These are phyloP conservation scores for Phlebopus sp. DNA, from an alignment of 1,284 basidiomycete species.

Conservation along the genomic window DNA sequence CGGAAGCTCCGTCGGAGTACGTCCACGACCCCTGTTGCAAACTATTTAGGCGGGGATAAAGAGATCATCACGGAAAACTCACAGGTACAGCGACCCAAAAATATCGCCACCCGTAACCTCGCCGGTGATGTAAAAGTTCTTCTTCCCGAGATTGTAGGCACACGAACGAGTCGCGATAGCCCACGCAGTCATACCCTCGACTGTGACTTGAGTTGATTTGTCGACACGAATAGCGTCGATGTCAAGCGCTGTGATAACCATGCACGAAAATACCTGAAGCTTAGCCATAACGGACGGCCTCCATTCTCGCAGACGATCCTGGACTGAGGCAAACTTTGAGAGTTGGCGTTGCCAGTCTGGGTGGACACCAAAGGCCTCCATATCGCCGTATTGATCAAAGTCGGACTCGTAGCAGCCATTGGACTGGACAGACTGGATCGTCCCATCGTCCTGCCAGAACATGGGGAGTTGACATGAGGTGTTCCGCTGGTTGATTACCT, in stretches of 20 bases:
- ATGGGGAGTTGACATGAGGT: slow-evolving; percentile 69
- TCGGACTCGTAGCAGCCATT: slow-evolving; percentile 78
- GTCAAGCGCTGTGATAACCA: slow-evolving; percentile 83
- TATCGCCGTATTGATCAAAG: slow-evolving; percentile 92
- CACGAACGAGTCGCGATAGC: slow-evolving; percentile 69
- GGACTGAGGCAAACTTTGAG: slow-evolving; percentile 90
- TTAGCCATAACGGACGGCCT: slow-evolving; percentile 71
- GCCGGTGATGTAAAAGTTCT: slow-evolving; percentile 85
- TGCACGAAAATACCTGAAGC: slow-evolving; percentile 76
- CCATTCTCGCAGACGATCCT: slow-evolving; percentile 92
- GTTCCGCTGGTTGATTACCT: slow-evolving; percentile 70
- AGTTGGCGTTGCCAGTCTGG: slow-evolving; percentile 93
- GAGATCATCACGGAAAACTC: slow-evolving; percentile 27
- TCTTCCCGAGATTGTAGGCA: slow-evolving; percentile 69
- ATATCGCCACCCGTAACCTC: slow-evolving; percentile 94
- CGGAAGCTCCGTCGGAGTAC: slow-evolving; percentile 68
- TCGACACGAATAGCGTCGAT: slow-evolving; percentile 92
- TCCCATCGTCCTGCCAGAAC: slow-evolving; percentile 78
- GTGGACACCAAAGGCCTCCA: slow-evolving; percentile 94
- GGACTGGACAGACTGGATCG: slow-evolving; percentile 48
- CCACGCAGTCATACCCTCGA: slow-evolving; percentile 79
- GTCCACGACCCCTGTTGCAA: slow-evolving; percentile 70
- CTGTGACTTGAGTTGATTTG: slow-evolving; percentile 88
- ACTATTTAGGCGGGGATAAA: slow-evolving; percentile 6
- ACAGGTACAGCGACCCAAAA: slow-evolving; percentile 85